Conservation (phyloP, 1,284 basidiomycete genomes). For the Marasmius tenuissimus region DNA sequence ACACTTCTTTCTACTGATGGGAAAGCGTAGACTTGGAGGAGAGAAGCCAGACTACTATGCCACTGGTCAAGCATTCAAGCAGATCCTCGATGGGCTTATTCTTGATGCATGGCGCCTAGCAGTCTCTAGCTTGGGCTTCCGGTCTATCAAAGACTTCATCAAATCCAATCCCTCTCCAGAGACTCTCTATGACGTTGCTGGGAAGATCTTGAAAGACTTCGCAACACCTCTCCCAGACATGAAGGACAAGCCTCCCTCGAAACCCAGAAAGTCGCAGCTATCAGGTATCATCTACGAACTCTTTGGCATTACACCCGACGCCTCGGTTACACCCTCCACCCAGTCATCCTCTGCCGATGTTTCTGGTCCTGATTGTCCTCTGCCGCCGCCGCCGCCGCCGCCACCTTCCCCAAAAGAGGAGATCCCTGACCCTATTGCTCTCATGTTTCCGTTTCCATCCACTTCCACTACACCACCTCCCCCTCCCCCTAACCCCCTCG, state of each 20-base stretch:
- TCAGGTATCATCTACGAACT: neutral
- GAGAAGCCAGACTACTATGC: slow-evolving; percentile 24
- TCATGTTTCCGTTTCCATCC: no score
- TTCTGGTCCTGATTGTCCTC: no score
- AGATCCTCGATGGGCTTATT: slow-evolving; percentile 18
- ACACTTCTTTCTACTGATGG: slow-evolving; percentile 21
- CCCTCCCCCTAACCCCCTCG: neutral
- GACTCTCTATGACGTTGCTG: neutral
- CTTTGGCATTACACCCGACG: no score
- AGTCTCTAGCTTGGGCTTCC: no score
- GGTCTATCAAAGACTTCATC: neutral
- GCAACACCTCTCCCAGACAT: slow-evolving; percentile 7
- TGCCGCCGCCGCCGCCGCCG: no score
- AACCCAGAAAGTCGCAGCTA: slow-evolving; percentile 1
- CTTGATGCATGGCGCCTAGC: neutral
- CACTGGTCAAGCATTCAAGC: slow-evolving; percentile 14
- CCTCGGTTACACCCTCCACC: no score
- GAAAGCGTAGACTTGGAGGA: slow-evolving; percentile 15
- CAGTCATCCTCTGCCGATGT: no score
- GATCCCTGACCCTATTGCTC: no score
- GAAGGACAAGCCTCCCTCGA: neutral
- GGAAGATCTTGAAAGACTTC: slow-evolving; percentile 8
- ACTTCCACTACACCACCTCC: neutral
- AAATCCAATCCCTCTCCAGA: neutral
- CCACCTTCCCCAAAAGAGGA: no score